These are phyloP conservation scores for Eimeria necatrix DNA, from an alignment of 169 alveolate species.

Conservation along the genomic window DNA sequence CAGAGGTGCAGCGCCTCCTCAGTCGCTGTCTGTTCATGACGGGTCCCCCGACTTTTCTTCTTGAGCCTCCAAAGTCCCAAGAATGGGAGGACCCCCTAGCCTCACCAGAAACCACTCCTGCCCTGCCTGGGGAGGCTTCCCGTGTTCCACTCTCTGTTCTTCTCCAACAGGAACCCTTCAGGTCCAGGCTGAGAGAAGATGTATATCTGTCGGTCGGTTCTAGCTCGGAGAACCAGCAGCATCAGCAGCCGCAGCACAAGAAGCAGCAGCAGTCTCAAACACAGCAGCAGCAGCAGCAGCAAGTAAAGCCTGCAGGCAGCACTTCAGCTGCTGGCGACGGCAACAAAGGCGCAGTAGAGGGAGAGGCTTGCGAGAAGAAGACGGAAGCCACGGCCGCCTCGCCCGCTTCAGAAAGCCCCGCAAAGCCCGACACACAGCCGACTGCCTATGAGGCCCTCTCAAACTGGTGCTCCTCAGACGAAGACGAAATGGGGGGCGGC, in stretches of 20 bases:
- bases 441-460: neutral
- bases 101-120: neutral
- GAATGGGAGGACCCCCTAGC: neutral
- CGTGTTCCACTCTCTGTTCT: neutral
- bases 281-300: conserved; percentile 16
- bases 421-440: no score
- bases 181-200: neutral
- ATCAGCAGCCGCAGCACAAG: conserved; percentile 1
- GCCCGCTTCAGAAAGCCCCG: no score
- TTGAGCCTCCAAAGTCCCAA: neutral
- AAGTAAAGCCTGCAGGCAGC: neutral
- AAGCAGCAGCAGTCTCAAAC: neutral
- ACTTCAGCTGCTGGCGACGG: neutral
- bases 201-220: neutral
- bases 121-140: neutral
- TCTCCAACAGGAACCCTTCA: conserved; percentile 16
- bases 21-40: neutral
- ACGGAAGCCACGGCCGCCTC: neutral
- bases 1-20: conserved; percentile 27
- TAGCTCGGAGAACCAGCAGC: neutral
- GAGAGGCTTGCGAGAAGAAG: neutral
- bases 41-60: neutral
- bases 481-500: conserved; percentile 27
- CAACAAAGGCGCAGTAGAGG: neutral
- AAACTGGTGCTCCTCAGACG: neutral